Evolutionary conservation across 2,329 filamentous ascomycete genomes (phyloP), one percentile per base, ranked within the genome.

Genomic region (Leptoxyphium fumago): DNA sequence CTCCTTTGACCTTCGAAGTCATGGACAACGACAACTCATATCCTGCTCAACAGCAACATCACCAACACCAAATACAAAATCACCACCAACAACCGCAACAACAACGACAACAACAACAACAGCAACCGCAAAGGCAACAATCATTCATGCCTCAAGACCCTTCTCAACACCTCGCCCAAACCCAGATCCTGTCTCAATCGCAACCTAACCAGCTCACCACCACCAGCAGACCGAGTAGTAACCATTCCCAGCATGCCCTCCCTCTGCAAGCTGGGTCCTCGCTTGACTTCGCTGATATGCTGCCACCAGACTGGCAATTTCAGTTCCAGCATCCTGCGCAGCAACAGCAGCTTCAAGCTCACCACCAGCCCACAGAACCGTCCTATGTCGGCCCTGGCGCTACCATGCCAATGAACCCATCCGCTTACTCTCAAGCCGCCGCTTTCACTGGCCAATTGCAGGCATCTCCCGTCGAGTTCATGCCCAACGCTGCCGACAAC

Each of bases 391-490:
- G 63, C 42, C 46, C 56, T 45, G 9, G 9, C 32, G 4, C 13
- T 28, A 18, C 13, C 38, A 57, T 57, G 49, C 52, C 52, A 43
- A 58, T 64, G 55, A 53, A 58, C 46, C 50, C 63, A 45, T 53
- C 52, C 36, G 55, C 61, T 46, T 67, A 64, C 54, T 57, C 55
- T 43, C 51, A 60, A 7, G 46, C 55, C 10, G 13, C 34, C 9
- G 55, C 60, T 3, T 70, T 64, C 46, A 62, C 58, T 43, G 60
- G 54, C 14, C 62, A 61, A 38, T 52, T 71, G 42, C 65, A 69
- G 48, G 56, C 63, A 1, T 70, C 68, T 45, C 66, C 68, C 5
- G 61, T 70, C 42, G 66, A 70, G 44, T 69, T 67, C 55, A 62
- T 70, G 58, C 66, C 67, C 45, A 54, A 59, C 7, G 55, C 63